Evolutionary conservation across 2,329 filamentous ascomycete genomes (phyloP).

Genomic region (Lithohypha guttulata): DNA sequence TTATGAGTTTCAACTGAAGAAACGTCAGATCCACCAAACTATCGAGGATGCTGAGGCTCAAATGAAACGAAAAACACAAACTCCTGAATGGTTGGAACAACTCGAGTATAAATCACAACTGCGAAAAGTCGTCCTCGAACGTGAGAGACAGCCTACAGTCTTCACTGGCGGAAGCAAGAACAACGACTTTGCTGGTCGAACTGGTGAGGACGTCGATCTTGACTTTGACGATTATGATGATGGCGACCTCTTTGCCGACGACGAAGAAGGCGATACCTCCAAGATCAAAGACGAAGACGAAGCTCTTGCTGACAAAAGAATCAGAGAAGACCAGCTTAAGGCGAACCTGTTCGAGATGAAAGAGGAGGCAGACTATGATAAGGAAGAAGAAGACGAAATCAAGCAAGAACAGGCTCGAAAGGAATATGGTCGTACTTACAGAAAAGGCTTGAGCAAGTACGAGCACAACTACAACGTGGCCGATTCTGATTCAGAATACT

Average conservation of each 20-base stretch:
- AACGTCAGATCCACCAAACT: constrained; percentile 59
- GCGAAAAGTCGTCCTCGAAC: constrained; percentile 51
- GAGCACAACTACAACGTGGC: constrained; percentile 84
- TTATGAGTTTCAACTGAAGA: constrained; percentile 78
- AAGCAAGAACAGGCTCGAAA: constrained; percentile 56
- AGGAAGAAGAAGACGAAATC: constrained; percentile 55
- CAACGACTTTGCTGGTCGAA: constrained; percentile 33
- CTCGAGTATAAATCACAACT: constrained; percentile 41
- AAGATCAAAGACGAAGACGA: constrained; percentile 72
- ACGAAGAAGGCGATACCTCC: constrained; percentile 62
- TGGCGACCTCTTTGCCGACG: constrained; percentile 62
- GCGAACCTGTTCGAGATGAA: constrained; percentile 76
- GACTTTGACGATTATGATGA: constrained; percentile 58
- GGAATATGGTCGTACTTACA: constrained; percentile 62
- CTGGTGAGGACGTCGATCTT: constrained; percentile 50
- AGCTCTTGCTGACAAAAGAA: constrained; percentile 59
- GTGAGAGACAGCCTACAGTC: constrained; percentile 27
- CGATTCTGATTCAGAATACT: constrained; percentile 53
- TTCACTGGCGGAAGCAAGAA: constrained; percentile 27
- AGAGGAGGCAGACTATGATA: constrained; percentile 58
- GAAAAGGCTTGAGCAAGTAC: constrained; percentile 70
- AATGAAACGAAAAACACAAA: constrained; percentile 67
- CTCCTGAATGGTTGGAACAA: constrained; percentile 70
- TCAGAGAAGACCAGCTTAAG: constrained; percentile 71
- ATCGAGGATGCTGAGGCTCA: constrained; percentile 77